A percentile compares a stretch with the other conserved stretches of the same genome.
These are phyloP conservation scores for Globisporangium iwayamae DNA, from an alignment of 352 stramenopile species.

Conservation along the genomic window DNA sequence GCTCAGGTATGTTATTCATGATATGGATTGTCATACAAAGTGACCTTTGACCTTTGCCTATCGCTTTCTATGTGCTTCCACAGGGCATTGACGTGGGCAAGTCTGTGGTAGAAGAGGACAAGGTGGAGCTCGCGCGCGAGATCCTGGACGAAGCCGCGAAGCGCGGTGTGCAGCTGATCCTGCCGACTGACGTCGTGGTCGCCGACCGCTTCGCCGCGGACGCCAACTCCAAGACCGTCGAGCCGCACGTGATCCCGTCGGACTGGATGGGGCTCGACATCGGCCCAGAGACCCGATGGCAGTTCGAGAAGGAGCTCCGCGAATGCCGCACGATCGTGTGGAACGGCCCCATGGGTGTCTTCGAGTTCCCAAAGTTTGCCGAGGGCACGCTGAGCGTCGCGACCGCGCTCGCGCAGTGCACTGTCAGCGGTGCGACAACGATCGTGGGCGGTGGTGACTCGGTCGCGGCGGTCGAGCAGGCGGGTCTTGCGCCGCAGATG, in stretches of 20 bases:
- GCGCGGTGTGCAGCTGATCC: constrained; percentile 86
- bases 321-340: constrained; percentile 92
- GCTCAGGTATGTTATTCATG: constrained; percentile 47
- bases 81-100: constrained; percentile 93
- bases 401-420: constrained; percentile 89
- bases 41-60: background rate
- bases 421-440: constrained; percentile 72
- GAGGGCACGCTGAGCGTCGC: constrained; percentile 92
- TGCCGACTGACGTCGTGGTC: constrained; percentile 93
- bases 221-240: constrained; percentile 52
- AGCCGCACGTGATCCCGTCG: constrained; percentile 88
- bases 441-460: constrained; percentile 95
- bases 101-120: constrained; percentile 94
- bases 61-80: background rate
- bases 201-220: constrained; percentile 87
- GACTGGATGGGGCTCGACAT: constrained; percentile 96
- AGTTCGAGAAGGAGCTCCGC: constrained; percentile 82
- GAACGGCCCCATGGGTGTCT: constrained; percentile 97
- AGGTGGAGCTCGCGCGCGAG: constrained; percentile 91
- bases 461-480: constrained; percentile 94
- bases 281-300: constrained; percentile 47
- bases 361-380: constrained; percentile 96
- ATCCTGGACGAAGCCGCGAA: constrained; percentile 87
- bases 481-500: constrained; percentile 90
- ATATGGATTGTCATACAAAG: background rate